A percentile compares a stretch with the other conserved stretches of the same genome.
Evolutionary conservation across 345 rosid genomes (phyloP).

Genomic region (Eucalyptus tenuipes): DNA sequence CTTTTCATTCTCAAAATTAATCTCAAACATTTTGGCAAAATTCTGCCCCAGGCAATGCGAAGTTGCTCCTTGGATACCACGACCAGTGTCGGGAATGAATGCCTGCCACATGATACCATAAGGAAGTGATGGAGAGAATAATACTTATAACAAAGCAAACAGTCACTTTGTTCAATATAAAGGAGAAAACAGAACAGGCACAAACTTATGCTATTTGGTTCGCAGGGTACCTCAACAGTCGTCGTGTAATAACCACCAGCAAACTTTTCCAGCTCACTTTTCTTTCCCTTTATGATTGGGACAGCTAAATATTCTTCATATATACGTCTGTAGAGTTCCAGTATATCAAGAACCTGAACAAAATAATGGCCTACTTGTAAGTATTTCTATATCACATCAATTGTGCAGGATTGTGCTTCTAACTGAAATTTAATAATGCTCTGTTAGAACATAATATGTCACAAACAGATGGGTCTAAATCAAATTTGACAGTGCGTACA

Average conservation of each 20-base stretch:
- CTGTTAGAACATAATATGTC: neutral
- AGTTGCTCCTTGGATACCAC: constrained; percentile 98
- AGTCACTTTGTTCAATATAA: neutral
- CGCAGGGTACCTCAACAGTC: constrained; percentile 66
- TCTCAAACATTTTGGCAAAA: constrained; percentile 95
- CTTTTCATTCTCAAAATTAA: constrained; percentile 81
- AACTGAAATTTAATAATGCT: neutral
- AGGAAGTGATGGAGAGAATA: neutral
- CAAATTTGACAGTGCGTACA: neutral
- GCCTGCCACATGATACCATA: constrained; percentile 31
- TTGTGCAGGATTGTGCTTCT: neutral
- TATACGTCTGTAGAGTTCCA: constrained; percentile 81
- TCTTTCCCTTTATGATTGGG: constrained; percentile 87
- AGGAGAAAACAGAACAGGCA: neutral
- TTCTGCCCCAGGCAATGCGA: constrained; percentile 96
- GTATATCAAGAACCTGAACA: constrained; percentile 55
- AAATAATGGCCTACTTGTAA: neutral
- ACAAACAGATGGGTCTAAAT: neutral
- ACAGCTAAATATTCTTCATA: constrained; percentile 89
- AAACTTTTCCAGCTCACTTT: constrained; percentile 96
- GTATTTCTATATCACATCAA: neutral
- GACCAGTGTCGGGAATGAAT: constrained; percentile 93
- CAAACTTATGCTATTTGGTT: neutral
- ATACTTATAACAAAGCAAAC: neutral
- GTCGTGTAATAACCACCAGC: constrained; percentile 98